These are phyloP conservation scores for Botrytis fabae DNA, from an alignment of 2,329 filamentous ascomycete genomes.

Conservation along the genomic window DNA sequence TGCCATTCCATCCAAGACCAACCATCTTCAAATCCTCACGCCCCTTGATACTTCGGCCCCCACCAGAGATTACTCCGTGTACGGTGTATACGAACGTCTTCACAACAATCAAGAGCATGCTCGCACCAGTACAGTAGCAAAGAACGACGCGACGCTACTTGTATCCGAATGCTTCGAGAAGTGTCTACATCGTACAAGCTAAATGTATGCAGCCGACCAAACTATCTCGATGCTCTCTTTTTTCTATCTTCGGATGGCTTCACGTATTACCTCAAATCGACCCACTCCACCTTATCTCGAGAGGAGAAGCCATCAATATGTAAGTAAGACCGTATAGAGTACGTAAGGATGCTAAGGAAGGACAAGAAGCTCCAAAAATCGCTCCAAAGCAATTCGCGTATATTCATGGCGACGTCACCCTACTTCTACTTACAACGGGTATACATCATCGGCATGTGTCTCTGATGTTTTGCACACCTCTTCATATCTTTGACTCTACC, in stretches of 20 bases:
- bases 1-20: not conserved
- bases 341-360: not conserved
- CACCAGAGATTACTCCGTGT: not conserved
- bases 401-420: constrained; percentile 3
- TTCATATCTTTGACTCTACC: not conserved
- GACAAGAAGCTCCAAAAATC: not conserved
- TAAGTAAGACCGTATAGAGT: not conserved
- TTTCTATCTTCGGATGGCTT: not conserved
- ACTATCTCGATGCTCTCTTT: not conserved
- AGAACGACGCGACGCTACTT: not conserved
- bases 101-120: not conserved
- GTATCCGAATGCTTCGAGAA: not conserved
- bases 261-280: not conserved
- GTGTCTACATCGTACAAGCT: not conserved
- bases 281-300: not conserved
- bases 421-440: not conserved
- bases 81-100: not conserved
- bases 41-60: constrained; percentile 3
- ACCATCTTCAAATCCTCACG: not conserved
- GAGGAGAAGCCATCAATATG: not conserved
- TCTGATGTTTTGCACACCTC: not conserved
- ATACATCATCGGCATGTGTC: not conserved
- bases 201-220: not conserved
- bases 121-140: not conserved
- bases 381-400: not conserved